Evolutionary conservation across 2,329 filamentous ascomycete species (phyloP).

Genomic region (Fusarium sp.): DNA sequence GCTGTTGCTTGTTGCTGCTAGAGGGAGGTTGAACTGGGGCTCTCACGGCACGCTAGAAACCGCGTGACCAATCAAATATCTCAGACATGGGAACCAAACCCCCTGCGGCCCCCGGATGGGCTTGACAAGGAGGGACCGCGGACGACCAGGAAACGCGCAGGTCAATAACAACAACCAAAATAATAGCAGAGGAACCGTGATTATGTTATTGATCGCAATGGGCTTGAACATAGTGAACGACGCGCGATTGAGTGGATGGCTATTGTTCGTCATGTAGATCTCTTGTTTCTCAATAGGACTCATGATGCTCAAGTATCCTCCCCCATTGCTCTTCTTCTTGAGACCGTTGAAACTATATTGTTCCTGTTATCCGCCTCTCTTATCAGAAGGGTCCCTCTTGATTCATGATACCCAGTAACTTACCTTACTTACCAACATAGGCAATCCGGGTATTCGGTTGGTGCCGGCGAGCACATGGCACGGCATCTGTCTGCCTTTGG

Average conservation of each 20-base stretch:
- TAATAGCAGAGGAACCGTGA: constrained; percentile 31
- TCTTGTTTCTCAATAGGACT: background rate
- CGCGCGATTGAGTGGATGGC: background rate
- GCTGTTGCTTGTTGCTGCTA: constrained; percentile 33
- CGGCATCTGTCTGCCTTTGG: background rate
- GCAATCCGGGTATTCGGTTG: constrained; percentile 16
- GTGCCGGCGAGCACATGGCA: constrained; percentile 25
- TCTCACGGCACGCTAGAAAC: constrained; percentile 37
- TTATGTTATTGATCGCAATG: constrained; percentile 22
- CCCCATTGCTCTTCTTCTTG: background rate
- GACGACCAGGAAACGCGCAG: constrained; percentile 44
- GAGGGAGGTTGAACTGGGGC: constrained; percentile 44
- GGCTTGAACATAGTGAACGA: background rate
- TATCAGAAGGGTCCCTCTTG: background rate
- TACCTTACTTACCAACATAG: constrained; percentile 10
- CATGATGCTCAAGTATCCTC: background rate
- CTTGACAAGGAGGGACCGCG: constrained; percentile 33
- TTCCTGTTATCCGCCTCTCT: constrained; percentile 1
- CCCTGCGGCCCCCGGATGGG: constrained; percentile 22
- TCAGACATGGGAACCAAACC: constrained; percentile 7
- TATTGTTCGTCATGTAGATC: background rate
- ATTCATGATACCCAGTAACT: constrained; percentile 8
- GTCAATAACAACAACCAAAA: constrained; percentile 45
- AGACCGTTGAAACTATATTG: constrained; percentile 6
- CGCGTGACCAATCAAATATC: constrained; percentile 33